These are phyloP conservation scores for Fusarium chaquense DNA, from an alignment of 2,329 filamentous ascomycete species.

Conservation along the genomic window DNA sequence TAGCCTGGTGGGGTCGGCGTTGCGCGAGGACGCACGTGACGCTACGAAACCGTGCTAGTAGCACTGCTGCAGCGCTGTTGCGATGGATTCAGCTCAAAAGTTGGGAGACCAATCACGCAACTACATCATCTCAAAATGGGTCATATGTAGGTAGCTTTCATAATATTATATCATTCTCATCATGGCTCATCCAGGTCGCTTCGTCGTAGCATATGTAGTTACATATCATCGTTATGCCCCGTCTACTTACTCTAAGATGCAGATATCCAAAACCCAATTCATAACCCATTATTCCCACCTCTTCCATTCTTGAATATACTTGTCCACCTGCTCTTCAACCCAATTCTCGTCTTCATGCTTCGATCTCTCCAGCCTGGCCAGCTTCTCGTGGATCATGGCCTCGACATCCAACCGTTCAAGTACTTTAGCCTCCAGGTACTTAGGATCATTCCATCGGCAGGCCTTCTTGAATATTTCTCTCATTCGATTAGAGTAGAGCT, in stretches of 20 bases:
- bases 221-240: constrained; percentile 38
- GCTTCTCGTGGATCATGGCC: constrained; percentile 67
- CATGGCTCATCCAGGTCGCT: constrained; percentile 34
- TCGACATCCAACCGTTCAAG: constrained; percentile 72
- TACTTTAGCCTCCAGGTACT: constrained; percentile 69
- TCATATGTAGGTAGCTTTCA: neutral
- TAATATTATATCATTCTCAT: constrained; percentile 33
- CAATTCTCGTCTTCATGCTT: constrained; percentile 52
- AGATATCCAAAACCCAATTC: constrained; percentile 22
- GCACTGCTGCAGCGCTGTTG: neutral
- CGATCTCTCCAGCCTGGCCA: constrained; percentile 58
- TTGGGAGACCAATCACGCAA: neutral
- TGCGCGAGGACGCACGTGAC: neutral
- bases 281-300: constrained; percentile 63
- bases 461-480: constrained; percentile 76
- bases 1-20: neutral
- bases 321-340: constrained; percentile 59
- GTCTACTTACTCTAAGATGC: constrained; percentile 38
- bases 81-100: neutral
- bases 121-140: neutral
- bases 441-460: constrained; percentile 74
- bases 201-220: constrained; percentile 35
- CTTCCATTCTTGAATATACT: constrained; percentile 68
- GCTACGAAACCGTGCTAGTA: constrained; percentile 1
- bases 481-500: constrained; percentile 86